phyloP scores from a whole-genome alignment of 768 basidiomycete genomes.

The Macrolepiota dolichaula region DNA sequence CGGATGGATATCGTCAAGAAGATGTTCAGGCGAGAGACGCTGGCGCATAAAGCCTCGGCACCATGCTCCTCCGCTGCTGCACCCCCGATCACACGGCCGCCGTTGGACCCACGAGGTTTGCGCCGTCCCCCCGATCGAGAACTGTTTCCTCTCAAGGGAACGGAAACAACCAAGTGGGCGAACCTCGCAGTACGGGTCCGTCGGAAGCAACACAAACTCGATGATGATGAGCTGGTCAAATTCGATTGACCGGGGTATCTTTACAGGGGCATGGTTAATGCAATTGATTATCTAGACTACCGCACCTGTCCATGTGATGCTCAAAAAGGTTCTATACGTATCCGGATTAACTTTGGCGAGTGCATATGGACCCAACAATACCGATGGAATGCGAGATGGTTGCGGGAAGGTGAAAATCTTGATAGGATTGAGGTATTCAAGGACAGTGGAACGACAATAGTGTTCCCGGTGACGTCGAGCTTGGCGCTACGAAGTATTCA shows the following conservation, averaged over 20 bases:
- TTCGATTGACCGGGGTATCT: neutral
- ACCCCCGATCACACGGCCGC: neutral
- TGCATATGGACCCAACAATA: neutral
- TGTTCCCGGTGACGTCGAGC: too few species aligned
- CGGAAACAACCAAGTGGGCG: neutral
- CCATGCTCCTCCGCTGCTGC: neutral
- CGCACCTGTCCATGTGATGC: neutral
- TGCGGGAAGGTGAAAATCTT: neutral
- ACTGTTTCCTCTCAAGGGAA: neutral
- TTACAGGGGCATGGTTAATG: neutral
- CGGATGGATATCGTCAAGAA: slow-evolving; percentile 46
- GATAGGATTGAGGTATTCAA: neutral
- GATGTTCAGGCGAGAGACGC: neutral
- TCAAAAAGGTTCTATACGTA: neutral
- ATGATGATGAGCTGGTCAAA: neutral
- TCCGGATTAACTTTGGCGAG: neutral
- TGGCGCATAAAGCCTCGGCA: neutral
- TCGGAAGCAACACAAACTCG: neutral
- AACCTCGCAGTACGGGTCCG: neutral
- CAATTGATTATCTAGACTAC: neutral
- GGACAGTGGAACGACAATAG: too few species aligned
- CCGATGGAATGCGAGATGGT: neutral
- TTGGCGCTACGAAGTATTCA: too few species aligned
- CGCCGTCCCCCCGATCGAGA: slow-evolving; percentile 5
- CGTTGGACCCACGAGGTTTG: neutral